phyloP scores from a whole-genome alignment of 768 basidiomycete genomes.

The Russula griseocarnosa region DNA sequence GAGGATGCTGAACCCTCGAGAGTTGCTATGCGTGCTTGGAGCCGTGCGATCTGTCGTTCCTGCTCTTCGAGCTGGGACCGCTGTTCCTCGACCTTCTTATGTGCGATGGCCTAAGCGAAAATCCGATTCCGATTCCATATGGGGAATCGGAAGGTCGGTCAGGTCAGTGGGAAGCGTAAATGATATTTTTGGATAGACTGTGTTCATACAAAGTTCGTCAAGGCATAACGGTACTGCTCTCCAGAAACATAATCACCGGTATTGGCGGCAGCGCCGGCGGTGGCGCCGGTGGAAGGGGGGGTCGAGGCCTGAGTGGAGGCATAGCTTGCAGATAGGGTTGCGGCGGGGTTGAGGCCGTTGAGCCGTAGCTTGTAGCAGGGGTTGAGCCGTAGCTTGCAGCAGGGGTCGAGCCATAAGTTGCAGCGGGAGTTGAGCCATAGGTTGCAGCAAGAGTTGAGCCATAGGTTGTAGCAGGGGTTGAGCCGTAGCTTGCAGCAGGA shows the following conservation, averaged over 20 bases:
- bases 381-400: too few relatives aligned
- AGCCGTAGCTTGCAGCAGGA: too few relatives aligned
- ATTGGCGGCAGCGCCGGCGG: not conserved
- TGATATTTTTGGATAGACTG: not conserved
- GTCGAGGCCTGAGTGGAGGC: slow-evolving; percentile 4
- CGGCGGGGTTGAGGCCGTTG: too few relatives aligned
- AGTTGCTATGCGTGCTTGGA: slow-evolving; percentile 64
- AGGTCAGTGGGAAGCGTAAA: not conserved
- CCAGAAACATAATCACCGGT: slow-evolving; percentile 38
- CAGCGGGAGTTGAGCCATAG: too few relatives aligned
- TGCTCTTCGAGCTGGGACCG: slow-evolving; percentile 75
- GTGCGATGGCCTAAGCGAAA: slow-evolving; percentile 68
- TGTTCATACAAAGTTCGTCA: slow-evolving; percentile 62
- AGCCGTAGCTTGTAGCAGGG: too few relatives aligned
- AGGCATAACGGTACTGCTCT: slow-evolving; percentile 78
- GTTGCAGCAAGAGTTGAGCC: too few relatives aligned
- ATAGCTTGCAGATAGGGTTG: too few relatives aligned
- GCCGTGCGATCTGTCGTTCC: slow-evolving; percentile 72
- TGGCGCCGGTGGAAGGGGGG: too few relatives aligned
- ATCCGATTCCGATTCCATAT: not conserved
- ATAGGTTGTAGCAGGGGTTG: not conserved
- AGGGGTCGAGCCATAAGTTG: too few relatives aligned
- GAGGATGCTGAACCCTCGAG: slow-evolving; percentile 64
- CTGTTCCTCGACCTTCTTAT: slow-evolving; percentile 85
- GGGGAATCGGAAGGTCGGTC: not conserved